Conservation (phyloP, 345 rosid species). For the Streptanthus diversifolius region DNA sequence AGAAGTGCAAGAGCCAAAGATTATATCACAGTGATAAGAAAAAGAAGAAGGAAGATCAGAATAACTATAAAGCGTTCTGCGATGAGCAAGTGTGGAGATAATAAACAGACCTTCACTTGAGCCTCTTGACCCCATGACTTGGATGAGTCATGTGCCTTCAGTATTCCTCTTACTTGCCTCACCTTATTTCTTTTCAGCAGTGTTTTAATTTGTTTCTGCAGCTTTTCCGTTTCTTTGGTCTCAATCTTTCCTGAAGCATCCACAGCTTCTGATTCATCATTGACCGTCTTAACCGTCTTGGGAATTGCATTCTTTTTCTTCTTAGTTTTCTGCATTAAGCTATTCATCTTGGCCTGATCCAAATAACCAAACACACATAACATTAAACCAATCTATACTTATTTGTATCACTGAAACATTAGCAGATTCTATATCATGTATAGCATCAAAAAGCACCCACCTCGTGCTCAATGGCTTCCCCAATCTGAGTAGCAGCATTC, state of each 20-base stretch:
- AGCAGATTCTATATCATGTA: not conserved
- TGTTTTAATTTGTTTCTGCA: constrained; percentile 53
- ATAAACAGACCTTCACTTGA: constrained; percentile 69
- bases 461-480: constrained; percentile 97
- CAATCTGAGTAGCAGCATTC: constrained; percentile 72
- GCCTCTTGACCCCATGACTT: constrained; percentile 92
- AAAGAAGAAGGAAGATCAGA: not conserved
- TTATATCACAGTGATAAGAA: constrained; percentile 14
- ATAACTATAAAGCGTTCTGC: not conserved
- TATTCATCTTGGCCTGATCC: constrained; percentile 67
- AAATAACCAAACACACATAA: not conserved
- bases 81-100: constrained; percentile 17
- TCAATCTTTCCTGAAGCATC: constrained; percentile 32
- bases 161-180: constrained; percentile 49
- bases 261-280: constrained; percentile 38
- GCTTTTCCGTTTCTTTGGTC: constrained; percentile 47
- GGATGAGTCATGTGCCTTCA: constrained; percentile 56
- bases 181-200: constrained; percentile 70
- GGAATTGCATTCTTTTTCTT: constrained; percentile 40
- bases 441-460: constrained; percentile 33
- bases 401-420: not conserved
- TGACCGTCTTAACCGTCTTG: constrained; percentile 23
- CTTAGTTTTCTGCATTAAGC: constrained; percentile 68
- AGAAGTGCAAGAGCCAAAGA: constrained; percentile 28
- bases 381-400: constrained; percentile 21